These are phyloP conservation scores for Nidularia pulvinata DNA, from an alignment of 768 basidiomycete species.

Conservation along the genomic window DNA sequence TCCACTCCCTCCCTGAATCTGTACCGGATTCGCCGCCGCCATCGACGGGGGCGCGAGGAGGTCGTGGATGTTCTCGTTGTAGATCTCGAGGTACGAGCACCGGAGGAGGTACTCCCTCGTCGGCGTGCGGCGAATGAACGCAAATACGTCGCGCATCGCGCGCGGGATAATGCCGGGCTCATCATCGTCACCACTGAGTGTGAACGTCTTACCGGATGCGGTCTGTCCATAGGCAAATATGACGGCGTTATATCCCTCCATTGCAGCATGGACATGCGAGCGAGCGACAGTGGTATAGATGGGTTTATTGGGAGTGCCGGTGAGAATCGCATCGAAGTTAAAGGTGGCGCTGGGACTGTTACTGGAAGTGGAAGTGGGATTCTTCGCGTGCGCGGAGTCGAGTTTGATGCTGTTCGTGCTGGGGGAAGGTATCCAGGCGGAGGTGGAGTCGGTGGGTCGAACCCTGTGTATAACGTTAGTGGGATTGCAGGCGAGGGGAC, in stretches of 20 bases:
- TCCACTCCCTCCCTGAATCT: slow-evolving; percentile 68
- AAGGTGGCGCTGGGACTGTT: slow-evolving; percentile 32
- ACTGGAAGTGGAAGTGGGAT: slow-evolving; percentile 21
- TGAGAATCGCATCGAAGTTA: slow-evolving; percentile 76
- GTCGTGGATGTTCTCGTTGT: slow-evolving; percentile 91
- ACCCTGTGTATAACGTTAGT: slow-evolving; percentile 39
- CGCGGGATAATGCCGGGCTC: slow-evolving; percentile 96
- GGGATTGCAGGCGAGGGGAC: not conserved
- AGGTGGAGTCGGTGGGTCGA: slow-evolving; percentile 50
- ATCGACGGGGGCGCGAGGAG: slow-evolving; percentile 72
- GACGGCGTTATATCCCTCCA: slow-evolving; percentile 97
- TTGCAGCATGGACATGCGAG: slow-evolving; percentile 85
- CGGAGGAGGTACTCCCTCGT: slow-evolving; percentile 91
- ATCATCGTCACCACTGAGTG: slow-evolving; percentile 70
- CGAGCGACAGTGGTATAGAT: slow-evolving; percentile 76
- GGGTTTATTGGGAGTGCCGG: slow-evolving; percentile 77
- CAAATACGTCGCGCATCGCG: slow-evolving; percentile 91
- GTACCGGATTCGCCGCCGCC: slow-evolving; percentile 58
- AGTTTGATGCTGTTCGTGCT: slow-evolving; percentile 58
- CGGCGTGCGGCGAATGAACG: slow-evolving; percentile 74
- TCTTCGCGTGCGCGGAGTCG: slow-evolving; percentile 53
- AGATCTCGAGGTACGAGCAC: slow-evolving; percentile 96
- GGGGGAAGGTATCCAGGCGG: slow-evolving; percentile 56
- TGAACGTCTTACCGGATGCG: slow-evolving; percentile 58
- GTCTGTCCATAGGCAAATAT: slow-evolving; percentile 97